Base-by-base conservation (phyloP, 208 protist species). In the Trichomonas vaginalis region DNA sequence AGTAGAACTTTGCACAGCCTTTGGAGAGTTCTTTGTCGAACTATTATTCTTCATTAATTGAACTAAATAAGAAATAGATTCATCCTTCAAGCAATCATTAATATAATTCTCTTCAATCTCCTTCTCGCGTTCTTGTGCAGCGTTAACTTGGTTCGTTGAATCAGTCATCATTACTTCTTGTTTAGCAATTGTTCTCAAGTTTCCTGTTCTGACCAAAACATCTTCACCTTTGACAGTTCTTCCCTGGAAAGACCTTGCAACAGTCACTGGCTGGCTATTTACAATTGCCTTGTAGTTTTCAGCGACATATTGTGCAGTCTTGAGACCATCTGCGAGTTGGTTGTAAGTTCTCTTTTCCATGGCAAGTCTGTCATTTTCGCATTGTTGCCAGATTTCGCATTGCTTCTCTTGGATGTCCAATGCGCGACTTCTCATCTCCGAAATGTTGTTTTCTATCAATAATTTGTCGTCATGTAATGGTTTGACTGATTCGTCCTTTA, bases 141-240 rank as follows among this genome's bases (percentile, higher is more conserved):
- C 86, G 6, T 92, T 40, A 14, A 39, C n/a, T 8, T 23, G 17
- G 35, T 92, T 45, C 32, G 8, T 51, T 35, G 17, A 17, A 42
- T 47, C 3, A 1, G 10, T 45, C 45, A 35, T 48, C 42, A 45
- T 39, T 0, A 40, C 45, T 35, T 92, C 45, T 32, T 92, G 86
- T 47, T 92, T 92, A 39, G 42, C 40, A 4, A 45, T 35, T 4
- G 23, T 92, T 51, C 86, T 48, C 27, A 92, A 51, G 45, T 92
- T 92, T 45, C 86, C 86, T 39, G 45, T 42, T 51, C 86, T 48
- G 8, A 92, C 45, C 10, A 92, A 42, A n/a, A 92, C 45, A 51
- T 92, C 86, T 51, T 92, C 86, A 39, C 86, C 86, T 51, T 92
- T 92, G 17, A 92, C 86, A 56, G 86, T 92, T 51, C 86, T 92